These are phyloP conservation scores for Sporothrix brunneoviolacea DNA, from an alignment of 2,329 filamentous ascomycete genomes.

Conservation along the genomic window DNA sequence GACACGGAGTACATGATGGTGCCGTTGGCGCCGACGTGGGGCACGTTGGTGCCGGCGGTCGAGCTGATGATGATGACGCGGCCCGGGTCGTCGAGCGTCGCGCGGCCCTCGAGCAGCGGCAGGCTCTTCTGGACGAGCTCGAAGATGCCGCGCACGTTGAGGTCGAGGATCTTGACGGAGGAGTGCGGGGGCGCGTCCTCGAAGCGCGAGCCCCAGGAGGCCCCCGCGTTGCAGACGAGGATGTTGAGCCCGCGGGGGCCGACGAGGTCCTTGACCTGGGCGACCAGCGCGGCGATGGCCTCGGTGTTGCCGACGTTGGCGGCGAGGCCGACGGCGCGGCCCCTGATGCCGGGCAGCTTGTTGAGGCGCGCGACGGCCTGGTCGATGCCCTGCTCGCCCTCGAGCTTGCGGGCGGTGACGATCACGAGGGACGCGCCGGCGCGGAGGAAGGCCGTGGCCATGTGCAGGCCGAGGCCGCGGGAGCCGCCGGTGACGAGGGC, in stretches of 20 bases:
- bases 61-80: slow-evolving; percentile 61
- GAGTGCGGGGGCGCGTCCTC: slow-evolving; percentile 53
- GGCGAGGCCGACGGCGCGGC: slow-evolving; percentile 55
- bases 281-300: slow-evolving; percentile 55
- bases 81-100: slow-evolving; percentile 45
- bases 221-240: slow-evolving; percentile 62
- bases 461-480: slow-evolving; percentile 55
- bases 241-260: slow-evolving; percentile 55
- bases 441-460: slow-evolving; percentile 60
- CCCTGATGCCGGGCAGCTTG: slow-evolving; percentile 49
- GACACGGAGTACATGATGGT: slow-evolving; percentile 62
- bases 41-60: slow-evolving; percentile 57
- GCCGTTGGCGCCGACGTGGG: slow-evolving; percentile 51
- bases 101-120: slow-evolving; percentile 14
- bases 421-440: slow-evolving; percentile 65
- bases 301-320: slow-evolving; percentile 57
- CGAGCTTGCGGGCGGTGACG: slow-evolving; percentile 65
- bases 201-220: slow-evolving; percentile 62
- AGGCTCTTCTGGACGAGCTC: slow-evolving; percentile 54
- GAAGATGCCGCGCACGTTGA: slow-evolving; percentile 67
- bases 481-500: slow-evolving; percentile 33
- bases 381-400: slow-evolving; percentile 55
- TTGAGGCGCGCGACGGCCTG: slow-evolving; percentile 62
- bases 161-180: slow-evolving; percentile 62
- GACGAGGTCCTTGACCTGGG: slow-evolving; percentile 48